Conservation (phyloP, 805 yeast species). For the Kluyveromyces siamensis region DNA sequence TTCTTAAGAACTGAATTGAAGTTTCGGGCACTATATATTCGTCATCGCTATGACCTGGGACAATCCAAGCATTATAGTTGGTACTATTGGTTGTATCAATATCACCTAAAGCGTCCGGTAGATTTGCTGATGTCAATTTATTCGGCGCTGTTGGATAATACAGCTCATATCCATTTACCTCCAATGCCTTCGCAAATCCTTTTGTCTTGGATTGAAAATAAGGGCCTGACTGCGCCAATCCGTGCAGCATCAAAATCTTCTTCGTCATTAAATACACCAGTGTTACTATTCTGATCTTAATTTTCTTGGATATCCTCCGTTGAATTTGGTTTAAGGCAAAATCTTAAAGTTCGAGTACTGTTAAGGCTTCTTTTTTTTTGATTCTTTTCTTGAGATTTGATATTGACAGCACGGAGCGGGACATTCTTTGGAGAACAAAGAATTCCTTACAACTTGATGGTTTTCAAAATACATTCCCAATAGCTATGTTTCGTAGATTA, state of each 20-base stretch:
- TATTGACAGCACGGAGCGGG: background rate
- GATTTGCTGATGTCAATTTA: slow-evolving; percentile 46
- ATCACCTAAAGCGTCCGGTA: slow-evolving; percentile 45
- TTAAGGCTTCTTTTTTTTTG: background rate
- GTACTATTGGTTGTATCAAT: slow-evolving; percentile 23
- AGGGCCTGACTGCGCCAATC: slow-evolving; percentile 77
- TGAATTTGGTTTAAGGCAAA: no score
- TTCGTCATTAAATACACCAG: slow-evolving; percentile 12
- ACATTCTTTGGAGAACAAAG: background rate
- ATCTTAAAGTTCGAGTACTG: background rate
- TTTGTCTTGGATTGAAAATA: slow-evolving; percentile 78
- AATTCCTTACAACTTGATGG: background rate
- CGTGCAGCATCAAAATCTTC: slow-evolving; percentile 78
- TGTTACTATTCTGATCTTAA: background rate
- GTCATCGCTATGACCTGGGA: slow-evolving; percentile 31
- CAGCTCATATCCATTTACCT: slow-evolving; percentile 50
- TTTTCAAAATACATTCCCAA: background rate
- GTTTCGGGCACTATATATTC: slow-evolving; percentile 26
- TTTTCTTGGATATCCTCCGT: background rate
- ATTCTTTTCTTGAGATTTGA: background rate
- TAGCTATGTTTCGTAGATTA: background rate
- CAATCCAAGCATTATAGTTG: slow-evolving; percentile 61
- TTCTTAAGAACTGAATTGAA: slow-evolving; percentile 34
- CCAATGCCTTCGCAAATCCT: slow-evolving; percentile 67
- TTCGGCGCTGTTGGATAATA: slow-evolving; percentile 73